These are phyloP conservation scores for Rhytidhysteron rufulum DNA, from an alignment of 2,329 filamentous ascomycete species.

Conservation along the genomic window DNA sequence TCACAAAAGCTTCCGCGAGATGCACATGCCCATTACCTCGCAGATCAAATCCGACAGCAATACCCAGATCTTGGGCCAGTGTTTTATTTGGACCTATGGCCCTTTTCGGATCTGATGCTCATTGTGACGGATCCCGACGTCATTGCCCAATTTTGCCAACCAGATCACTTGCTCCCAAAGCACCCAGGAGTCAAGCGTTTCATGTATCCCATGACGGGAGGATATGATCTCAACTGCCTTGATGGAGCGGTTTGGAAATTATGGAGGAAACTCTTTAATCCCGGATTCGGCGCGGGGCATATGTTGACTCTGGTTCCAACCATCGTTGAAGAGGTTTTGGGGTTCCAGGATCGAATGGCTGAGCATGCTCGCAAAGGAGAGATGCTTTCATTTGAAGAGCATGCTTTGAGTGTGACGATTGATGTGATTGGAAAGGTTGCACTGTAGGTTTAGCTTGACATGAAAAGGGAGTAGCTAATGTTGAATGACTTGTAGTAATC, in stretches of 20 bases:
- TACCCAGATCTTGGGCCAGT: conserved; percentile 5
- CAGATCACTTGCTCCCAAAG: conserved; percentile 2
- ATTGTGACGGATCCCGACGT: not conserved
- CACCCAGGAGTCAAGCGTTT: not conserved
- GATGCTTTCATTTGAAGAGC: conserved; percentile 4
- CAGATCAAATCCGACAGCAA: conserved; percentile 10
- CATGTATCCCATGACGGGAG: not conserved
- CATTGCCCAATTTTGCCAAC: not conserved
- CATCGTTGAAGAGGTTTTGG: conserved; percentile 15
- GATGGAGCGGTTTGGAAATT: not conserved
- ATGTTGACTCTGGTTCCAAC: conserved; percentile 12
- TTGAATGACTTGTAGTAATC: not conserved
- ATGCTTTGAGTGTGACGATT: conserved; percentile 2
- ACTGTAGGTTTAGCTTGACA: not conserved
- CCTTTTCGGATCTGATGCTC: not conserved
- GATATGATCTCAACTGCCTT: not conserved
- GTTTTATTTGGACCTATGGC: conserved; percentile 4
- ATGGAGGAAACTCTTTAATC: conserved; percentile 1
- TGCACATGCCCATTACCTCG: conserved; percentile 20
- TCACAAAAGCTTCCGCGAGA: conserved; percentile 27
- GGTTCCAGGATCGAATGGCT: conserved; percentile 9
- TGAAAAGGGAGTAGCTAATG: not conserved
- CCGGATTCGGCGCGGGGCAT: conserved; percentile 16
- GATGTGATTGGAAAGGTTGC: conserved; percentile 5
- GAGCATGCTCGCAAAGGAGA: not conserved